These are phyloP conservation scores for Cutaneotrichosporon cyanovorans DNA, from an alignment of 1,284 basidiomycete species.

Conservation along the genomic window DNA sequence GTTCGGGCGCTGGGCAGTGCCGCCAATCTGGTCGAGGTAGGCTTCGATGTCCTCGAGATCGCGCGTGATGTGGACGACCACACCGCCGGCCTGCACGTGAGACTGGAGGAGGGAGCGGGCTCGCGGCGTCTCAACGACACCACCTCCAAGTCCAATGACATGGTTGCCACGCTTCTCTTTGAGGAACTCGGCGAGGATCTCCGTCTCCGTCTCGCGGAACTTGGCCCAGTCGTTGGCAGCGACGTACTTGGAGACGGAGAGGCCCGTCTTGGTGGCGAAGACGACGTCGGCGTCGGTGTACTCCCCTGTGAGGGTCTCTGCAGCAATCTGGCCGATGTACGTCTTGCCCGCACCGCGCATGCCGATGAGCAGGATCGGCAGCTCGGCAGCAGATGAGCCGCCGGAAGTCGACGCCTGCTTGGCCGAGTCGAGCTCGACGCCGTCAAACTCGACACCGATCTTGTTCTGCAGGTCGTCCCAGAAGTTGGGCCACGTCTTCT, in stretches of 20 bases:
- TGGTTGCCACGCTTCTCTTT: slow-evolving; percentile 55
- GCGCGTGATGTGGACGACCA: slow-evolving; percentile 65
- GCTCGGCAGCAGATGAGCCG: slow-evolving; percentile 33
- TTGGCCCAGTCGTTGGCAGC: slow-evolving; percentile 65
- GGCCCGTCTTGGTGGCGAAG: slow-evolving; percentile 62
- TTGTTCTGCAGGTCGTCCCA: slow-evolving; percentile 95
- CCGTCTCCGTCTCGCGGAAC: slow-evolving; percentile 61
- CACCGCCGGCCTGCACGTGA: slow-evolving; percentile 57
- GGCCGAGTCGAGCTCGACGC: slow-evolving; percentile 59
- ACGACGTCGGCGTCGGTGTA: slow-evolving; percentile 82
- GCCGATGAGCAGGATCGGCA: slow-evolving; percentile 75
- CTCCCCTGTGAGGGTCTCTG: slow-evolving; percentile 63
- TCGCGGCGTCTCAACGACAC: slow-evolving; percentile 78
- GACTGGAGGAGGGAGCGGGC: slow-evolving; percentile 63
- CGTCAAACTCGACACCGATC: slow-evolving; percentile 85
- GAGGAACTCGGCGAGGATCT: slow-evolving; percentile 58
- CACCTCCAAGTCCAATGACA: slow-evolving; percentile 86
- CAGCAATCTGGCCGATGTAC: slow-evolving; percentile 73
- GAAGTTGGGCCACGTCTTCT: slow-evolving; percentile 99
- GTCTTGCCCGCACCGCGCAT: slow-evolving; percentile 98
- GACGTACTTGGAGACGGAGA: slow-evolving; percentile 69
- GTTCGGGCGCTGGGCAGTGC: slow-evolving; percentile 68
- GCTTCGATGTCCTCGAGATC: slow-evolving; percentile 63
- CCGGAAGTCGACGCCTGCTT: slow-evolving; percentile 47
- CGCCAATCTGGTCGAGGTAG: slow-evolving; percentile 60